Conservation (phyloP, 352 stramenopile species). For the Phytophthora fragariae region DNA sequence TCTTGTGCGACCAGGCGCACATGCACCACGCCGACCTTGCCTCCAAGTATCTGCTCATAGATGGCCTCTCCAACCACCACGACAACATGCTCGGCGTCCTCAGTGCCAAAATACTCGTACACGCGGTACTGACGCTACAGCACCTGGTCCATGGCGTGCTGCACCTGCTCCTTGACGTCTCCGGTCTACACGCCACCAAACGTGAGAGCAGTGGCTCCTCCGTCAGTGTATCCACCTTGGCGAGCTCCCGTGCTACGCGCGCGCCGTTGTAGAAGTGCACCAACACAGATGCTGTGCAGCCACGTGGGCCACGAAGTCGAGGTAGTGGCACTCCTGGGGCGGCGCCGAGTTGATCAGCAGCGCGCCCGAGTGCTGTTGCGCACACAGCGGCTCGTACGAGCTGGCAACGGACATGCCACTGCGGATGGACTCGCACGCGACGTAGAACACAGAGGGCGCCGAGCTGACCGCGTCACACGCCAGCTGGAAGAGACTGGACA, state of each 20-base stretch:
- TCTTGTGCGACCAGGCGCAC: constrained; percentile 75
- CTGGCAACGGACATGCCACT: constrained; percentile 44
- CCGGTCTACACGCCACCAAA: too few species aligned
- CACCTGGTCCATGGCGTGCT: constrained; percentile 77
- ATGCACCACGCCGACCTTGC: constrained; percentile 80
- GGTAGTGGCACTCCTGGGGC: constrained; percentile 21
- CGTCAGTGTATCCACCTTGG: constrained; percentile 68
- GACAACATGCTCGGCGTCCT: constrained; percentile 74
- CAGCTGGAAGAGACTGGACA: constrained; percentile 73
- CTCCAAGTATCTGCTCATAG: constrained; percentile 78
- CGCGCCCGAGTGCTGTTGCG: too few species aligned
- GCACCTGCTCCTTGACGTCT: constrained; percentile 29
- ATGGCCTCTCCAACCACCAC: constrained; percentile 76
- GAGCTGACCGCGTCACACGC: constrained; percentile 41
- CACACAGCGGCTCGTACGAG: too few species aligned
- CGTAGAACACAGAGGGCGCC: constrained; percentile 62
- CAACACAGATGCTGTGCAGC: constrained; percentile 62
- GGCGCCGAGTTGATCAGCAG: too few species aligned
- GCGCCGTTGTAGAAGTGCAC: constrained; percentile 87
- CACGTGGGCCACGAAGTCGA: constrained; percentile 81
- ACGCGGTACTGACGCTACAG: constrained; percentile 85
- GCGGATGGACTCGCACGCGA: constrained; percentile 62
- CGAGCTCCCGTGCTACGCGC: constrained; percentile 66
- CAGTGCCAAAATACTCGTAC: constrained; percentile 78
- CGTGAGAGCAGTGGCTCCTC: constrained; percentile 48